phyloP scores from a whole-genome alignment of 139 green algal species.

The Chlorella sp. region DNA sequence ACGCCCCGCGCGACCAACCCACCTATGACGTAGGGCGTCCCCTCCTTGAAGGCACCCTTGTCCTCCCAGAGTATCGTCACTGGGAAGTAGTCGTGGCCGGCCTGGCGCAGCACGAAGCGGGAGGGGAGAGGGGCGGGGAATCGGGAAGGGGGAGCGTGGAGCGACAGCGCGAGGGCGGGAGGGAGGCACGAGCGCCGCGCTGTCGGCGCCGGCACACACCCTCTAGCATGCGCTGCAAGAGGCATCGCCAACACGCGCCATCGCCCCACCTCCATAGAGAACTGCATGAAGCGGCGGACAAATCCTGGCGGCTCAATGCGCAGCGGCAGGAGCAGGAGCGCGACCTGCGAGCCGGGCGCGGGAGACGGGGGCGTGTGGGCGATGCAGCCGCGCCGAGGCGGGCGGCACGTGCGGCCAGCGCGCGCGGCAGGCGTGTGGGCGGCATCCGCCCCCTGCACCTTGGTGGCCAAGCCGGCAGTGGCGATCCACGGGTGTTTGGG shows the following conservation, averaged over 20 bases:
- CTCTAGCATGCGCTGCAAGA: too few relatives aligned
- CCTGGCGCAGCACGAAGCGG: too few relatives aligned
- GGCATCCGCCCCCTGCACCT: not conserved
- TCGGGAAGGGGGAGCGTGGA: too few relatives aligned
- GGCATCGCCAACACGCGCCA: too few relatives aligned
- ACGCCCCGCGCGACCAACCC: not conserved
- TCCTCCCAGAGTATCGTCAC: slow-evolving; percentile 11
- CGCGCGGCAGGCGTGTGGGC: too few relatives aligned
- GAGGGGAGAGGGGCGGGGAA: too few relatives aligned
- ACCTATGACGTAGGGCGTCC: slow-evolving; percentile 14
- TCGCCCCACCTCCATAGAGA: not conserved
- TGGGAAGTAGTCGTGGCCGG: slow-evolving; percentile 18
- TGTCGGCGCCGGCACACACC: too few relatives aligned
- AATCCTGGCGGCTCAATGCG: not conserved
- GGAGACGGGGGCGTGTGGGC: too few relatives aligned
- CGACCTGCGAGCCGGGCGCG: not conserved
- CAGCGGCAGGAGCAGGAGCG: slow-evolving; percentile 9
- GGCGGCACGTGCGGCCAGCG: too few relatives aligned
- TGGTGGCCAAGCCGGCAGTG: not conserved
- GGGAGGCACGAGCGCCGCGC: too few relatives aligned
- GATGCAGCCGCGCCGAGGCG: too few relatives aligned
- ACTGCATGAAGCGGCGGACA: slow-evolving; percentile 10
- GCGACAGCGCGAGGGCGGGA: too few relatives aligned
- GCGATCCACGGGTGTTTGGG: not conserved
- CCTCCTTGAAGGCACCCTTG: not conserved